Evolutionary conservation across 192 early-diverging fungal species (phyloP).

Genomic region (Mortierella claussenii): DNA sequence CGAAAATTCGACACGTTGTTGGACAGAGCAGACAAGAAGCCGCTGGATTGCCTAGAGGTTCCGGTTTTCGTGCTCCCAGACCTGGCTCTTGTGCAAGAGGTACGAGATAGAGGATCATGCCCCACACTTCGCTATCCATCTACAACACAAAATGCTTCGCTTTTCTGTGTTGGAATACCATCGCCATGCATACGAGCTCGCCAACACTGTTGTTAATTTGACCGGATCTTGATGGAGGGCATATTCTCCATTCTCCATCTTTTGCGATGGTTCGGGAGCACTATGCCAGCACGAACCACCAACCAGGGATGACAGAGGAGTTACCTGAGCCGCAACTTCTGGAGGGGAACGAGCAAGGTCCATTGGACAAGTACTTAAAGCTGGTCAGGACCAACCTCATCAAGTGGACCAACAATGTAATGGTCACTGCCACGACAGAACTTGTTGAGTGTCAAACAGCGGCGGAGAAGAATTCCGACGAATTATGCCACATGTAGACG

Average conservation of each 20-base stretch:
- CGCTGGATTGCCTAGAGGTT: constrained; percentile 67
- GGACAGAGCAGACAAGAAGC: constrained; percentile 67
- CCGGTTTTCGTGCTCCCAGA: constrained; percentile 90
- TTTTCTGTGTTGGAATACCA: constrained; percentile 97
- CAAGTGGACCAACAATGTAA: constrained; percentile 93
- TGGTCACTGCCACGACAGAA: constrained; percentile 82
- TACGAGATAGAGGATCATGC: constrained; percentile 89
- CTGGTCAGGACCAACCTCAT: constrained; percentile 85
- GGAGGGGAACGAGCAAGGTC: constrained; percentile 91
- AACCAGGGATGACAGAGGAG: constrained; percentile 89
- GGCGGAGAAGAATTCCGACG: constrained; percentile 83
- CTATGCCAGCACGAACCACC: constrained; percentile 85
- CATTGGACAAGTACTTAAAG: constrained; percentile 91
- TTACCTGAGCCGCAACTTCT: constrained; percentile 89
- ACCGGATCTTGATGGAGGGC: constrained; percentile 82
- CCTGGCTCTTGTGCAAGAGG: constrained; percentile 85
- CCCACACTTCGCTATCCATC: constrained; percentile 86
- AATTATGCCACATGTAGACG: constrained; percentile 82
- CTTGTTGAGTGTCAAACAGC: constrained; percentile 75
- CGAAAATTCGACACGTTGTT: constrained; percentile 75
- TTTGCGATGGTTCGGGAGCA: constrained; percentile 92
- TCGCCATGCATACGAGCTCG: constrained; percentile 84
- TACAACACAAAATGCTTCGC: constrained; percentile 96
- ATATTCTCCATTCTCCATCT: constrained; percentile 88
- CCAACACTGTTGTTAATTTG: constrained; percentile 76